Evolutionary conservation across 176 grass and related monocot genomes (phyloP).

Genomic region (Zea luxurians): DNA sequence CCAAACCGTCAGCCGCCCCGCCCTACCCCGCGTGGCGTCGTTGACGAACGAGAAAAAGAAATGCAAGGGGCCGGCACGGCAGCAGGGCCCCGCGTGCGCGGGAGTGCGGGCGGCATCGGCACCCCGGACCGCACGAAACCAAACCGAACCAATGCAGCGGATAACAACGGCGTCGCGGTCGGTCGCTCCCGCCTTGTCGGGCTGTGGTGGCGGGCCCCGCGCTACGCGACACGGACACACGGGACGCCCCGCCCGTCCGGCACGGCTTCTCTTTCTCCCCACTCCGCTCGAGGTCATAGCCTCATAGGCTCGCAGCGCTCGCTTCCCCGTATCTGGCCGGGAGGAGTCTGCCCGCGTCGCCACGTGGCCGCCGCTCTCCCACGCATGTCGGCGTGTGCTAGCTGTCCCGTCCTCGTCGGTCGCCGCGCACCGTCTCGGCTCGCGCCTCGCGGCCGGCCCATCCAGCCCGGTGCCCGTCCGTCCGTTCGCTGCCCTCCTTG

Average conservation of each 20-base stretch:
- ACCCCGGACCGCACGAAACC: not conserved
- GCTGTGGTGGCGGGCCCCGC: not conserved
- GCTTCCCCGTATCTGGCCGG: not conserved
- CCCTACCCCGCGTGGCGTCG: not conserved
- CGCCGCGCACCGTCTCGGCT: not conserved
- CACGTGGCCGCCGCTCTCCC: conserved; percentile 41
- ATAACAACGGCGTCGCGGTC: conserved; percentile 49
- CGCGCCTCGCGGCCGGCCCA: too few relatives aligned
- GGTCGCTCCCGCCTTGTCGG: conserved; percentile 27
- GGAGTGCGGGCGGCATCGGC: not conserved
- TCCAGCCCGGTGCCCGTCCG: not conserved
- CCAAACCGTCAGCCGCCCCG: not conserved
- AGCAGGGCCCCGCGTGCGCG: not conserved
- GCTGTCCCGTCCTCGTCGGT: conserved; percentile 2
- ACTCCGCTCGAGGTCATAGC: not conserved
- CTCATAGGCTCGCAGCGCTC: not conserved
- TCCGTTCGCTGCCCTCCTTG: not conserved
- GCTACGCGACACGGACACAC: conserved; percentile 1
- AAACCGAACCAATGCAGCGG: not conserved
- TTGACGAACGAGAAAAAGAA: not conserved
- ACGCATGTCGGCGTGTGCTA: conserved; percentile 6
- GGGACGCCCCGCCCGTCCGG: not conserved
- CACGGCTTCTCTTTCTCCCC: not conserved
- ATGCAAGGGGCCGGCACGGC: not conserved
- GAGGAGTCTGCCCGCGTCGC: conserved; percentile 8